Base-by-base conservation (phyloP, 768 basidiomycete genomes). In the Daedaleopsis sinensis region DNA sequence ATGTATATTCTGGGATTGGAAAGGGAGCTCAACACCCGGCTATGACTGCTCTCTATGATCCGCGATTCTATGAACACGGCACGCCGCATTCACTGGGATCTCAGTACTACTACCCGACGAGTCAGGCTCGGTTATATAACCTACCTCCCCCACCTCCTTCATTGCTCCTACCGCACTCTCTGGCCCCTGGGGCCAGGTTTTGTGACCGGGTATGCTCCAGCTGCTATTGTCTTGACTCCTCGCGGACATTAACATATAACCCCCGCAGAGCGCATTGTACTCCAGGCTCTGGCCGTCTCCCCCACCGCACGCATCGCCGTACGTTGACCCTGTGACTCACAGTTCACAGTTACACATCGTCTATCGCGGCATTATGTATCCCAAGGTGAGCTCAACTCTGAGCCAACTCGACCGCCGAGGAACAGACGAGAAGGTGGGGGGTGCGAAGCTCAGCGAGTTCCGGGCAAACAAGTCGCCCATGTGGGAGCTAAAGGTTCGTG, bases 391-490 rank as follows among this genome's bases (percentile, higher is more conserved):
- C 73, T 74, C 55, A 78, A 74, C 66, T 71, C 71, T 38, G 1
- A 48, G 49, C 1, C 37, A 19, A 1, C 19, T 49, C 5, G 70
- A 77, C 19, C 71, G 72, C 32, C 83, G 84, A 37, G 83, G 82
- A 44, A 81, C 81, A 37, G 72, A 74, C 37, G 71, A 65, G 9
- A 72, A 79, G 15, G 70, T 86, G 61, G 84, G 91, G 54, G 94
- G 91, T 72, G 80, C 88, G 10, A 68, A 92, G 42, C 74, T 97
- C 54, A 92, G 96, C 58, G 92, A 95, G 60, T 97, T 96, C 73
- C 84, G 93, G 61, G 81, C 84, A 35, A 89, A 90, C 76, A 91
- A 89, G 73, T 77, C 84, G 27, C 83, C 86, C 56, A 86, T 84
- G 65, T 98, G 94, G 96, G 87, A 90, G 63, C 77, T 97, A 21